These are phyloP conservation scores for Eleusine coracana DNA, from an alignment of 176 grass and related monocot genomes.

Conservation along the genomic window DNA sequence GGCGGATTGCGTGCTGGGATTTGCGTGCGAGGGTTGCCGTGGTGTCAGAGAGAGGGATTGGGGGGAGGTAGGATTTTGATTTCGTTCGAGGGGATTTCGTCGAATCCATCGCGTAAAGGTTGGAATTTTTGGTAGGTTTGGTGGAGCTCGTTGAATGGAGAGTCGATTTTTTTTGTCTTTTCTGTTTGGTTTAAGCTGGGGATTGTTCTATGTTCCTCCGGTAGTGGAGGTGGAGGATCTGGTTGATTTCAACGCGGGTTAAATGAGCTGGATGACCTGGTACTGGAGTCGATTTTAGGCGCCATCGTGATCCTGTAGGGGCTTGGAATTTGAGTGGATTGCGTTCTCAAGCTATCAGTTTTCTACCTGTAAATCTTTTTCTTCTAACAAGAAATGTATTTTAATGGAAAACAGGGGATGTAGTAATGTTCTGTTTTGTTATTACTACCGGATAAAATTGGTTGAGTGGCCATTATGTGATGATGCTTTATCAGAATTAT, in stretches of 20 bases:
- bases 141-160: neutral
- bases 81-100: neutral
- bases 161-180: neutral
- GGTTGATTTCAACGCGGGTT: neutral
- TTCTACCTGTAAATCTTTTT: neutral
- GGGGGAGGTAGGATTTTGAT: conserved; percentile 25
- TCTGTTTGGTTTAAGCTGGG: neutral
- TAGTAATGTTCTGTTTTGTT: neutral
- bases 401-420: neutral
- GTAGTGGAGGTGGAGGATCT: neutral
- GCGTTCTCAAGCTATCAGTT: neutral
- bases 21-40: too few relatives aligned
- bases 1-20: neutral
- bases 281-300: neutral
- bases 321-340: neutral
- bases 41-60: too few relatives aligned
- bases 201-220: neutral
- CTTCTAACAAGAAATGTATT: neutral
- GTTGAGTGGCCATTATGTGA: neutral
- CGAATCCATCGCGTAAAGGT: neutral
- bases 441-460: neutral
- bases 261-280: neutral
- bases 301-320: too few relatives aligned
- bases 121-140: neutral
- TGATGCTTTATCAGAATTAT: neutral